A percentile compares a stretch with the other conserved stretches of the same genome.
These are phyloP conservation scores for Paramecium sonneborni DNA, from an alignment of 73 alveolate genomes.

Conservation along the genomic window DNA sequence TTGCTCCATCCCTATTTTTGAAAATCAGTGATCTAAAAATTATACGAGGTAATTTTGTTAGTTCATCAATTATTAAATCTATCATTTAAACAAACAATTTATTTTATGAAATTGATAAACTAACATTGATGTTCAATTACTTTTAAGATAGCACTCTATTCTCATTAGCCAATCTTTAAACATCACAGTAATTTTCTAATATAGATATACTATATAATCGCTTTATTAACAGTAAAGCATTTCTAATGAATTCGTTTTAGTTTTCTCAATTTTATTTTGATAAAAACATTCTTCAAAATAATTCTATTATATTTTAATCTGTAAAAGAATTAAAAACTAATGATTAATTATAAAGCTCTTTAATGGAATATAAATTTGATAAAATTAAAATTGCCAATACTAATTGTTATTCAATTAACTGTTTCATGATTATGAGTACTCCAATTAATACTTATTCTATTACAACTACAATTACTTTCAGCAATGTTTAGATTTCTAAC, in stretches of 20 bases:
- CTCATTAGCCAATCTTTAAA: not conserved
- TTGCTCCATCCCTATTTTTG: not conserved
- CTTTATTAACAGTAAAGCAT: not conserved
- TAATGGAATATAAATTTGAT: not conserved
- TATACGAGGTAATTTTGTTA: not conserved
- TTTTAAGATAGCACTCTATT: not conserved
- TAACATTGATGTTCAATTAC: not conserved
- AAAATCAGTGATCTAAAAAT: not conserved
- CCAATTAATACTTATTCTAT: not conserved
- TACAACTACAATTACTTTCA: not conserved
- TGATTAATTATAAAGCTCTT: not conserved
- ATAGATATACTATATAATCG: not conserved
- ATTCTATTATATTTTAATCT: not conserved
- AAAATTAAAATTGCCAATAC: not conserved
- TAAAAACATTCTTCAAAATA: not conserved
- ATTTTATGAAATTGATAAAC: not conserved
- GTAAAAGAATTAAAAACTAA: not conserved
- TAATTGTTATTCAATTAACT: not conserved
- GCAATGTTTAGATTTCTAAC: not conserved
- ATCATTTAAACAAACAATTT: not conserved
- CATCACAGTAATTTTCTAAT: not conserved
- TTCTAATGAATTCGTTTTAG: not conserved
- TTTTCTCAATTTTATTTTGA: not conserved
- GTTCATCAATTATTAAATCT: not conserved
- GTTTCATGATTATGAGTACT: not conserved